A percentile compares a stretch with the other conserved stretches of the same genome.
These are phyloP conservation scores for Pulveroboletus sp. DNA, from an alignment of 768 basidiomycete species.

Conservation along the genomic window DNA sequence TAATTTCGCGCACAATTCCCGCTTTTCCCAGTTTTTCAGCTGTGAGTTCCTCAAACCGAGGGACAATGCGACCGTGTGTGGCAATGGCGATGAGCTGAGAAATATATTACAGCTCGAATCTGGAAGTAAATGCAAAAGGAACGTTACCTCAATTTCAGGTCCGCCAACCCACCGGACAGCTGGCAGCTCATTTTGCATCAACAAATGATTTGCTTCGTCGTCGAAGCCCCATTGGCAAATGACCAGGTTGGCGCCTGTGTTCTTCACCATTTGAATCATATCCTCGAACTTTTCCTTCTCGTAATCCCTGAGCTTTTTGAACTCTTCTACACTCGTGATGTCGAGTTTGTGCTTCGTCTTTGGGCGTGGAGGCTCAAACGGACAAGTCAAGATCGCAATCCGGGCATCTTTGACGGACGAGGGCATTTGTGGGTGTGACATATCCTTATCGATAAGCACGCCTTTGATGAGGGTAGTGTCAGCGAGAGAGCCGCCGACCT, in stretches of 20 bases:
- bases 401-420: conserved; percentile 80
- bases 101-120: not conserved
- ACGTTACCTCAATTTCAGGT: conserved; percentile 89
- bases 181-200: conserved; percentile 97
- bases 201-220: conserved; percentile 95
- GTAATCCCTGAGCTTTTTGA: conserved; percentile 88
- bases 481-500: conserved; percentile 94
- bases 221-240: conserved; percentile 99
- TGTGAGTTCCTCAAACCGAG: conserved; percentile 94
- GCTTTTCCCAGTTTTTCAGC: conserved; percentile 89
- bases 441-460: conserved; percentile 99
- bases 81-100: conserved; percentile 92
- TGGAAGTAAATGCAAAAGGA: not conserved
- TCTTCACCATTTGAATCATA: conserved; percentile 96
- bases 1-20: conserved; percentile 88
- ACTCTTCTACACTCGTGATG: conserved; percentile 95
- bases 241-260: conserved; percentile 95
- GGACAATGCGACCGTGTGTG: conserved; percentile 96
- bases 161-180: conserved; percentile 99
- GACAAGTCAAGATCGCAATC: conserved; percentile 95
- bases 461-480: conserved; percentile 95
- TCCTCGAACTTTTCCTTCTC: conserved; percentile 95
- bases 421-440: conserved; percentile 99
- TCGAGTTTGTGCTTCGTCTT: conserved; percentile 99
- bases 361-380: conserved; percentile 97